Evolutionary conservation across 1,284 basidiomycete species (phyloP), one percentile per base, ranked within the genome.

Genomic region (Grifola frondosa): DNA sequence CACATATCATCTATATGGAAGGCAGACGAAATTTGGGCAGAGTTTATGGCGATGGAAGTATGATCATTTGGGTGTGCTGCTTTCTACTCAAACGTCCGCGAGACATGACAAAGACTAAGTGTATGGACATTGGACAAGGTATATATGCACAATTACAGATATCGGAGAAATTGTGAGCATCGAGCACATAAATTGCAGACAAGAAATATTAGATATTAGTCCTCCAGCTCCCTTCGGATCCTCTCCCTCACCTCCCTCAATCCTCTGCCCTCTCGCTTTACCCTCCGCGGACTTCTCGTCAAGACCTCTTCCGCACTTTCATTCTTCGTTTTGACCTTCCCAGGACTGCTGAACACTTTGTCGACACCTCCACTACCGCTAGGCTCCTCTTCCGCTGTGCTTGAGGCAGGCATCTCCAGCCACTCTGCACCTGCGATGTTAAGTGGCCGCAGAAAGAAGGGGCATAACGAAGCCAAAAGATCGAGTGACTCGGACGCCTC

Each of bases 161-260:
- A n/a, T n/a, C n/a, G n/a, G n/a, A n/a, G n/a, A n/a, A n/a, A n/a
- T n/a, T n/a, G n/a, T n/a, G n/a, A n/a, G n/a, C n/a, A n/a, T n/a
- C n/a, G n/a, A n/a, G n/a, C n/a, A n/a, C n/a, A n/a, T n/a, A n/a
- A n/a, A n/a, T n/a, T n/a, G n/a, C n/a, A n/a, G n/a, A n/a, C n/a
- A n/a, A n/a, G n/a, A n/a, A n/a, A n/a, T n/a, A n/a, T n/a, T n/a
- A n/a, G n/a, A n/a, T n/a, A n/a, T n/a, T n/a, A n/a, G n/a, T n/a
- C n/a, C 25, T 89, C 87, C 50, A 90, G 66, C 65, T 90, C 88
- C 49, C 74, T 73, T 52, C 87, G 75, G 58, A 90, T 84, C 55
- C 85, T 80, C 65, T 90, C 88, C 46, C 87, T 69, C 32, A 90
- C 87, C 60, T 88, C 77, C 28, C 87, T 73, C 52, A 90, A 66